Percentiles rank a stretch among this genome's conserved stretches.
phyloP scores from a whole-genome alignment of 208 protist genomes.

The Novymonas esmeraldas region DNA sequence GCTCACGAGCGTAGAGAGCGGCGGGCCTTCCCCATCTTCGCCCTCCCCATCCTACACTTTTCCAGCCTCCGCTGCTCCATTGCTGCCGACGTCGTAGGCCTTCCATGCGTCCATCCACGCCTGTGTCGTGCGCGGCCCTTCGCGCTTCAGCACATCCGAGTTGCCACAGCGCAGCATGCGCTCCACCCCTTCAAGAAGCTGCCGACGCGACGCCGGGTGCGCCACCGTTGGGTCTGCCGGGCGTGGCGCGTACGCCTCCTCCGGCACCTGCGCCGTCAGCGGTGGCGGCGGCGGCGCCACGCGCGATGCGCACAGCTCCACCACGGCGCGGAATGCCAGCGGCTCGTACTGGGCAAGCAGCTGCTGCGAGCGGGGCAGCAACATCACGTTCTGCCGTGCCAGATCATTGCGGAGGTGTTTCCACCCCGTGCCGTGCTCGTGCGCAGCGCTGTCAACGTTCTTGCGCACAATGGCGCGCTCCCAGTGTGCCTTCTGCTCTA shows the following conservation, averaged over 20 bases:
- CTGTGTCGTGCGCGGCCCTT: slow-evolving; percentile 45
- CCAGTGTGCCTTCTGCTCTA: slow-evolving; percentile 84
- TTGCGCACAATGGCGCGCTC: slow-evolving; percentile 83
- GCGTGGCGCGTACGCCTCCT: slow-evolving; percentile 56
- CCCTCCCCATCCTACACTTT: no score
- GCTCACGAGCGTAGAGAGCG: no score
- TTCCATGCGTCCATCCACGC: slow-evolving; percentile 82
- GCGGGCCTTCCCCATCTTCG: no score
- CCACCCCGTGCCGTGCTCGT: slow-evolving; percentile 85
- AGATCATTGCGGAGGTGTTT: slow-evolving; percentile 78
- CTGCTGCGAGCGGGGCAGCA: slow-evolving; percentile 78
- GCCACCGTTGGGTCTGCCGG: slow-evolving; percentile 26
- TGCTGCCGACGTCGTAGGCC: slow-evolving; percentile 63
- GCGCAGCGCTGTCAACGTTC: slow-evolving; percentile 86
- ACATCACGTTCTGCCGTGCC: slow-evolving; percentile 80
- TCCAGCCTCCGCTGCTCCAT: slow-evolving; percentile 1
- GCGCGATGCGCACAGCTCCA: slow-evolving; percentile 86
- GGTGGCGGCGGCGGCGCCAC: slow-evolving; percentile 81
- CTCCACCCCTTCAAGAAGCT: slow-evolving; percentile 66
- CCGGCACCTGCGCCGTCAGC: slow-evolving; percentile 52
- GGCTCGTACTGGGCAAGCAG: slow-evolving; percentile 88
- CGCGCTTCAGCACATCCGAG: slow-evolving; percentile 40
- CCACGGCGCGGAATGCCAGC: slow-evolving; percentile 82
- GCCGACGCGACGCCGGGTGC: slow-evolving; percentile 58
- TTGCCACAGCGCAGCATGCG: slow-evolving; percentile 55